A percentile compares a stretch with the other conserved stretches of the same genome.
phyloP scores from a whole-genome alignment of 306 rosid species.

The Crataegus laevigata region DNA sequence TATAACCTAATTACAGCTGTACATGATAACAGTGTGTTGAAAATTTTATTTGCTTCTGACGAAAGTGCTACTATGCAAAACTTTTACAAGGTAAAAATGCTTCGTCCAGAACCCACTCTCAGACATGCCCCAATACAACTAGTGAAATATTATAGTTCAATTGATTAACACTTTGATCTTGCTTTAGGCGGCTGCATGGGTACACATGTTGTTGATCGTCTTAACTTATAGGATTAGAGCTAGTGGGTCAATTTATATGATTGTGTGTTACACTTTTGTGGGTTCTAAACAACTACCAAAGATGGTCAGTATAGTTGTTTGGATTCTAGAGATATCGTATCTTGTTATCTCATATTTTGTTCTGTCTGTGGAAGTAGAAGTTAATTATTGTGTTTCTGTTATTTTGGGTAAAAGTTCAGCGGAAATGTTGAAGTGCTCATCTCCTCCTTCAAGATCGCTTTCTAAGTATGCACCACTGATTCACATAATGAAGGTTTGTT shows the following conservation, averaged over 20 bases:
- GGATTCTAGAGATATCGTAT: background rate
- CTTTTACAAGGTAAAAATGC: background rate
- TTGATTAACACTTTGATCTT: background rate
- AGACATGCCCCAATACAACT: background rate
- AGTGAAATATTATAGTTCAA: background rate
- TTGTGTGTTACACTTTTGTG: background rate
- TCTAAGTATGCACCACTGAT: slow-evolving; percentile 84
- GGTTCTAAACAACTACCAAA: background rate
- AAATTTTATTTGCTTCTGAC: background rate
- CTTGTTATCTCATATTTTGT: background rate
- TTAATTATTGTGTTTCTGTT: slow-evolving; percentile 12
- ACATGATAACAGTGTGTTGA: background rate
- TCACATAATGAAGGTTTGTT: slow-evolving; percentile 87
- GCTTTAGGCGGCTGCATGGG: background rate
- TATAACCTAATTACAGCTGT: too few species aligned
- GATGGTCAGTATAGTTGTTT: background rate
- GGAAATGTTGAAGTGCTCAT: slow-evolving; percentile 72
- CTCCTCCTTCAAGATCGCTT: slow-evolving; percentile 70
- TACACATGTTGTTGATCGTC: background rate
- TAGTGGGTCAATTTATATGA: background rate
- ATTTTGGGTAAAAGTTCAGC: slow-evolving; percentile 34
- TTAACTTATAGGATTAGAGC: background rate
- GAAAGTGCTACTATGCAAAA: background rate
- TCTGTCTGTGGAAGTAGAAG: background rate
- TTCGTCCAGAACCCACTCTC: background rate